phyloP scores from a whole-genome alignment of 179 eudicot genomes.

The Dionaea muscipula region DNA sequence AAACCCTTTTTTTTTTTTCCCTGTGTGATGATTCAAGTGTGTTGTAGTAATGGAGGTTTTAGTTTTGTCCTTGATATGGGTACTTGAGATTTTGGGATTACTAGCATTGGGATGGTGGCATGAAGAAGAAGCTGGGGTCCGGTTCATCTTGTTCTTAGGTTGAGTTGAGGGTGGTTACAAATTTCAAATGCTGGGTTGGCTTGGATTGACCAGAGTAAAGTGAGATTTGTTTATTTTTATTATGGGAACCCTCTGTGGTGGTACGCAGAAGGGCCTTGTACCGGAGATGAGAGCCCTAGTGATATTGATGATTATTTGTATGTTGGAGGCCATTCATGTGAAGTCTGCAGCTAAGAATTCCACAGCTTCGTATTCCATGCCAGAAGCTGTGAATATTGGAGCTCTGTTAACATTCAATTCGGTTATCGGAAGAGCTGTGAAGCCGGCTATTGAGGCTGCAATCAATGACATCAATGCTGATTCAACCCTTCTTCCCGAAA shows the following conservation, averaged over 20 bases:
- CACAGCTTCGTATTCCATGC: slow-evolving; percentile 16
- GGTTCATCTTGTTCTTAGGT: no score
- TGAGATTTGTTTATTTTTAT: background rate
- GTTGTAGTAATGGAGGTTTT: no score
- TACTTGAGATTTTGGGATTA: no score
- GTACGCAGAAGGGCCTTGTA: slow-evolving; percentile 2
- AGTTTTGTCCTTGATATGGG: no score
- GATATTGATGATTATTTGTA: slow-evolving; percentile 6
- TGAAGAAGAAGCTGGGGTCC: no score
- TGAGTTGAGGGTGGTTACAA: no score
- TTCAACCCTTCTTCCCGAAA: slow-evolving; percentile 37
- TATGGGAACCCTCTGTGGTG: background rate
- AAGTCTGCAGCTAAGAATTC: slow-evolving; percentile 12
- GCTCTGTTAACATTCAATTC: slow-evolving; percentile 62
- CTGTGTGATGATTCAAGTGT: no score
- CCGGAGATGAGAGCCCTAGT: background rate
- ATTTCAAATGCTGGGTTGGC: slow-evolving; percentile 11
- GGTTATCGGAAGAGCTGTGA: slow-evolving; percentile 53
- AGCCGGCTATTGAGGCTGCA: slow-evolving; percentile 62
- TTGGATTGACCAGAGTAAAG: slow-evolving; percentile 3
- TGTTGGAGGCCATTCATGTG: slow-evolving; percentile 15
- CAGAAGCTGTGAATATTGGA: slow-evolving; percentile 54
- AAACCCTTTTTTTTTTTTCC: no score
- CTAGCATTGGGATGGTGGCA: no score
- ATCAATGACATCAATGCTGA: slow-evolving; percentile 63